Percentiles rank a stretch among this genome's conserved stretches.
Evolutionary conservation across 345 rosid species (phyloP).

Genomic region (Eutrema japonicum): DNA sequence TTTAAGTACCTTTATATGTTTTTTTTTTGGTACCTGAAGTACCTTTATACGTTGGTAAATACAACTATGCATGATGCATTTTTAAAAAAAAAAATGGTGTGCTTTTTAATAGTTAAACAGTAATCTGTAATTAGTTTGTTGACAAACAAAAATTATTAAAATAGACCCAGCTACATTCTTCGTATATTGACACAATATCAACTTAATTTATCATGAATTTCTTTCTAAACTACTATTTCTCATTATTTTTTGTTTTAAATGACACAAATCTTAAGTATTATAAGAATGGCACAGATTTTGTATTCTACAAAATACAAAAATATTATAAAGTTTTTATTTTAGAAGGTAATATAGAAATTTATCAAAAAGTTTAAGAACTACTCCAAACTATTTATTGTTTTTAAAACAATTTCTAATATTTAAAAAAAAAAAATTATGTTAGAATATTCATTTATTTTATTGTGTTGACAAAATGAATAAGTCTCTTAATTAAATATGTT

Average conservation of each 20-base stretch:
- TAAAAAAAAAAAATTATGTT: neutral
- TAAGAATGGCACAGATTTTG: too few relatives aligned
- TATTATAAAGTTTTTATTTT: too few relatives aligned
- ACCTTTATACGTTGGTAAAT: neutral
- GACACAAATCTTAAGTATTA: too few relatives aligned
- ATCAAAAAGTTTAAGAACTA: too few relatives aligned
- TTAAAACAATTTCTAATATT: neutral
- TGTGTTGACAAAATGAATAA: neutral
- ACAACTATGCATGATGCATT: neutral
- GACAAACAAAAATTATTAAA: neutral
- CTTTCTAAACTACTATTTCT: neutral
- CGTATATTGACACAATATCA: too few relatives aligned
- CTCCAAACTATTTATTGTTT: neutral
- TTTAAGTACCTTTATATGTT: constrained; percentile 5
- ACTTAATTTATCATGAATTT: too few relatives aligned
- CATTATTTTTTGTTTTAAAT: too few relatives aligned
- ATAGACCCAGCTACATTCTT: too few relatives aligned
- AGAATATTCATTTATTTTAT: neutral
- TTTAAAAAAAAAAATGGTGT: neutral
- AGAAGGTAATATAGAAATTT: too few relatives aligned
- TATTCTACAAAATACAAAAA: too few relatives aligned
- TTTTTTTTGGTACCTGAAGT: neutral
- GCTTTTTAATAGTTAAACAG: too few relatives aligned
- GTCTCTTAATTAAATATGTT: neutral
- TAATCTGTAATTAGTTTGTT: neutral